Percentiles rank a stretch among this genome's conserved stretches.
Conservation (phyloP, 164 flowering plant genomes). For the Buxus sempervirens region DNA sequence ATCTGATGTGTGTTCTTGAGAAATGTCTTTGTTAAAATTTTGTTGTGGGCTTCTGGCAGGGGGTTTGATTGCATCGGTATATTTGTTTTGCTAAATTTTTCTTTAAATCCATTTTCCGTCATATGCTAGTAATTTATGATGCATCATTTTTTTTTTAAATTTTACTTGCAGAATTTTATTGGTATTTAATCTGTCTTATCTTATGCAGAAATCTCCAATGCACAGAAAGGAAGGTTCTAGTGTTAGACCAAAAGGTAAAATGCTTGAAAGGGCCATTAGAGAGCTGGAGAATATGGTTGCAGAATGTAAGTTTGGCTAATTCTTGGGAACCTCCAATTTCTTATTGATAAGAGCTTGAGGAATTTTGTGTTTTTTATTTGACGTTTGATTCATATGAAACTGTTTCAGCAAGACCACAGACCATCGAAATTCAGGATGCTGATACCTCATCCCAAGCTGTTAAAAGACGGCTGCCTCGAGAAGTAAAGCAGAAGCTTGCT, state of each 20-base stretch:
- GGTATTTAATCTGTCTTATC: too few relatives aligned
- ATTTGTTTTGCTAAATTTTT: too few relatives aligned
- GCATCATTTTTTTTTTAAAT: too few relatives aligned
- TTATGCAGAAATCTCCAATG: constrained; percentile 47
- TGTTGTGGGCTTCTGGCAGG: too few relatives aligned
- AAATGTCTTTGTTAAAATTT: too few relatives aligned
- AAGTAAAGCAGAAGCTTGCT: constrained; percentile 90
- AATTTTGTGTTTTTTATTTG: constrained; percentile 5
- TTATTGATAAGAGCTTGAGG: not conserved
- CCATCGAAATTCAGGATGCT: constrained; percentile 63
- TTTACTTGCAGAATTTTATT: too few relatives aligned
- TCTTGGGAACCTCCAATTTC: not conserved
- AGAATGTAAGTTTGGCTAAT: constrained; percentile 55
- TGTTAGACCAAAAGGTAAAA: constrained; percentile 56
- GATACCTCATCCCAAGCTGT: constrained; percentile 68
- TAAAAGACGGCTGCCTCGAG: constrained; percentile 91
- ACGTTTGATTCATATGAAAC: constrained; percentile 4
- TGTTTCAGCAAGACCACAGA: constrained; percentile 74
- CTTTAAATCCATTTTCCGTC: too few relatives aligned
- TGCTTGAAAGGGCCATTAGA: constrained; percentile 86
- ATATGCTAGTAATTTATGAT: too few relatives aligned
- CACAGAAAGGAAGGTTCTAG: constrained; percentile 65
- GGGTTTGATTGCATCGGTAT: too few relatives aligned
- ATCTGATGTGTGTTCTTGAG: too few relatives aligned
- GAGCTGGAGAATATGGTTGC: constrained; percentile 87